These are phyloP conservation scores for Cytospora schulzeri DNA, from an alignment of 2,329 filamentous ascomycete species.

Conservation along the genomic window DNA sequence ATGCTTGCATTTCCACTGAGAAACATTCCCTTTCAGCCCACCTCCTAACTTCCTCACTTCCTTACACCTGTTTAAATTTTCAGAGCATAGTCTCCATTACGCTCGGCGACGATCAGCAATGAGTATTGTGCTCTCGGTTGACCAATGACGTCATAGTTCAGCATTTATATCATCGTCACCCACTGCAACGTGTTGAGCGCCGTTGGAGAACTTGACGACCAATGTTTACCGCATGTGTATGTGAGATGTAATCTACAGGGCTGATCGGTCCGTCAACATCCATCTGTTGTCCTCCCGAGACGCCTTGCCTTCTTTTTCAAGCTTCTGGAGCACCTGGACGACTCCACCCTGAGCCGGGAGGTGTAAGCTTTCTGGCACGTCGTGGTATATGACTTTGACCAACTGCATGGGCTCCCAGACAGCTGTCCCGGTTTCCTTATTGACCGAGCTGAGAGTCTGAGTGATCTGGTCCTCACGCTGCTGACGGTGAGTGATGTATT, in stretches of 20 bases:
- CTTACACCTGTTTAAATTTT: no score
- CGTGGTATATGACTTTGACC: slow-evolving; percentile 84
- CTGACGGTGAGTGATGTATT: slow-evolving; percentile 82
- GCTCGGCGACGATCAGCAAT: neutral
- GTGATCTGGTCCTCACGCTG: slow-evolving; percentile 80
- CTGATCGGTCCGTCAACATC: slow-evolving; percentile 46
- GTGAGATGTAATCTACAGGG: slow-evolving; percentile 38
- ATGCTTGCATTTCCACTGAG: no score
- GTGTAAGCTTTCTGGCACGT: slow-evolving; percentile 76
- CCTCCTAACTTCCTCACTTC: no score
- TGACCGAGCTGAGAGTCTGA: slow-evolving; percentile 56
- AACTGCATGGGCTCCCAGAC: slow-evolving; percentile 75
- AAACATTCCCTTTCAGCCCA: no score
- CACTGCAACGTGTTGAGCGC: neutral
- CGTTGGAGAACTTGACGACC: neutral
- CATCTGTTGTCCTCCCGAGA: slow-evolving; percentile 42
- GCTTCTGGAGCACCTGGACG: slow-evolving; percentile 76
- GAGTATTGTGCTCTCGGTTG: neutral
- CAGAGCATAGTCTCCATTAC: neutral
- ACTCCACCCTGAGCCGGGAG: slow-evolving; percentile 75
- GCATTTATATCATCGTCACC: neutral
- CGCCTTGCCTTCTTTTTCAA: slow-evolving; percentile 73
- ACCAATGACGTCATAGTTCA: slow-evolving; percentile 21
- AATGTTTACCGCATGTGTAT: neutral
- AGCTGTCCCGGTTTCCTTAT: slow-evolving; percentile 32